These are phyloP conservation scores for Persicaria tinctoria DNA, from an alignment of 148 eudicot species.

Conservation along the genomic window DNA sequence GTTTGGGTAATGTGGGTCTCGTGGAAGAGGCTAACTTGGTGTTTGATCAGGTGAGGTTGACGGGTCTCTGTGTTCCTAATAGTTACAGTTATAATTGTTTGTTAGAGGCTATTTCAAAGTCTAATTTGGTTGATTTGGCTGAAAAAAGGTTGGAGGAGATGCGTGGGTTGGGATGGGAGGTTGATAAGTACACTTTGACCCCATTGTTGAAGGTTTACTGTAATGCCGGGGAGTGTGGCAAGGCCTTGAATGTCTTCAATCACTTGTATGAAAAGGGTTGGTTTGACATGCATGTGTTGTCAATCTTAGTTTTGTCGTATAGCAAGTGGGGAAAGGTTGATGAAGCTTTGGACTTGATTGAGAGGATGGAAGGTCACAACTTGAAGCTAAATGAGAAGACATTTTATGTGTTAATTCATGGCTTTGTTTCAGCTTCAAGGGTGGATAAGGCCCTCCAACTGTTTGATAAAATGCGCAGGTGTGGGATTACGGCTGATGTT, in stretches of 20 bases:
- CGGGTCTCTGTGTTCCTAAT: conserved; percentile 48
- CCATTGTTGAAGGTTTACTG: conserved; percentile 70
- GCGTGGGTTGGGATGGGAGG: conserved; percentile 36
- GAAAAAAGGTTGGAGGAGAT: conserved; percentile 69
- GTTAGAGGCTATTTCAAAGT: conserved; percentile 58
- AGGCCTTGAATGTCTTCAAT: conserved; percentile 52
- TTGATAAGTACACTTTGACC: conserved; percentile 68
- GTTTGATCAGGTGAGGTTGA: conserved; percentile 50
- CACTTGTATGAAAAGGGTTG: conserved; percentile 46
- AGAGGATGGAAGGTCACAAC: conserved; percentile 44
- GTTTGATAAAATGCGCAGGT: conserved; percentile 47
- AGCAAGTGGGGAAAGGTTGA: conserved; percentile 74
- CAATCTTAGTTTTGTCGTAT: conserved; percentile 54
- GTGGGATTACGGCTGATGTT: conserved; percentile 46
- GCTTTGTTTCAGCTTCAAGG: conserved; percentile 52
- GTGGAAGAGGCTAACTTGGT: conserved; percentile 53
- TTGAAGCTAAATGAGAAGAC: conserved; percentile 63
- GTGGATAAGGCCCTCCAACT: conserved; percentile 61
- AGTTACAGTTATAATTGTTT: conserved; percentile 62
- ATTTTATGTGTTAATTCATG: conserved; percentile 56
- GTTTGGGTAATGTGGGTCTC: conserved; percentile 55
- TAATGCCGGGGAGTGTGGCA: conserved; percentile 51
- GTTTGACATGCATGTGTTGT: conserved; percentile 51
- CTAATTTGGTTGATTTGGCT: conserved; percentile 27
- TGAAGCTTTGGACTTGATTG: conserved; percentile 60